Evolutionary conservation across 2,329 filamentous ascomycete genomes (phyloP).

Genomic region (Ophiostoma sp.): DNA sequence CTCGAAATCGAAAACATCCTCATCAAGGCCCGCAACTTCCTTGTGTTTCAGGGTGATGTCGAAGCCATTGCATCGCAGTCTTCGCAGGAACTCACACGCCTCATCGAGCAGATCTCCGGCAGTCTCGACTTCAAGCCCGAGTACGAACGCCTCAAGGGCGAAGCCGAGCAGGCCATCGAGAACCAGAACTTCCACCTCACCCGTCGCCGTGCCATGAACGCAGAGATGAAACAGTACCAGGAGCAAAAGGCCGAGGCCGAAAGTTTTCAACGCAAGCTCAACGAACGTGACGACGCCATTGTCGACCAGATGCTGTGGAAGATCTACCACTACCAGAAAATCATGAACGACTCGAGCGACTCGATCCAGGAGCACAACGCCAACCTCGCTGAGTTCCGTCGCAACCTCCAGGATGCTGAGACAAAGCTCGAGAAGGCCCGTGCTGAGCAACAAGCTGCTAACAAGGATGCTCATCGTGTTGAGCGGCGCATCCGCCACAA

Average conservation of each 20-base stretch:
- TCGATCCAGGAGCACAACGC: conserved; percentile 92
- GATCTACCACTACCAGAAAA: conserved; percentile 86
- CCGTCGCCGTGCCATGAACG: conserved; percentile 87
- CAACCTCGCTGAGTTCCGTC: conserved; percentile 85
- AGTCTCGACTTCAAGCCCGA: conserved; percentile 91
- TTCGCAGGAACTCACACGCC: conserved; percentile 81
- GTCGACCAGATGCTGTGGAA: conserved; percentile 96
- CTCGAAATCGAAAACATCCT: conserved; percentile 92
- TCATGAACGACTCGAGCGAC: conserved; percentile 85
- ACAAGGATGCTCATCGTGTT: conserved; percentile 70
- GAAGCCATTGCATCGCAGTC: conserved; percentile 95
- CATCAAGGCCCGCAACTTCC: conserved; percentile 95
- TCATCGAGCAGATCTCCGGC: conserved; percentile 97
- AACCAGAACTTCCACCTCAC: conserved; percentile 85
- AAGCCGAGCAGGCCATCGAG: conserved; percentile 80
- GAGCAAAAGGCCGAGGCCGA: conserved; percentile 96
- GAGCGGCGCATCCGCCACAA: conserved; percentile 78
- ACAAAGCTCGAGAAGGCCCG: conserved; percentile 73
- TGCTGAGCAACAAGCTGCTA: conserved; percentile 72
- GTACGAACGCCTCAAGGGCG: conserved; percentile 83
- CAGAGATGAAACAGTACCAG: conserved; percentile 95
- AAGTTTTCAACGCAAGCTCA: conserved; percentile 82
- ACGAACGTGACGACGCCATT: conserved; percentile 84
- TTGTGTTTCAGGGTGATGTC: conserved; percentile 97
- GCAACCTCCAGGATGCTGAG: conserved; percentile 81